Evolutionary conservation across 371 early-diverging fungal species (phyloP).

Genomic region (Coemansia sp.): DNA sequence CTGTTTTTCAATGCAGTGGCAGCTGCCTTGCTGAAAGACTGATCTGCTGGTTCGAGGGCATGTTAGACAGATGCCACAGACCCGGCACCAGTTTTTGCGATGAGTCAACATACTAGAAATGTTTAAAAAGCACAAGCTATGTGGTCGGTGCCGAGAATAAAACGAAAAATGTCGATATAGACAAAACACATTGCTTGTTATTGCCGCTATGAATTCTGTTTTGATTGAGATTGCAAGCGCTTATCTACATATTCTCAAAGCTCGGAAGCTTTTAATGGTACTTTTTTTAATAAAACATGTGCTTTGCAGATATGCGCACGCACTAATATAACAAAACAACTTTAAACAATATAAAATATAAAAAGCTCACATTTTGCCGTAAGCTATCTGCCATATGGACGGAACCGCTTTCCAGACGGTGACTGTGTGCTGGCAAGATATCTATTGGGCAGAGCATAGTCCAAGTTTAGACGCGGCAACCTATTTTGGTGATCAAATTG

Average conservation of each 20-base stretch:
- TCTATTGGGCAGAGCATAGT: not conserved
- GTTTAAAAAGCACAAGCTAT: not conserved
- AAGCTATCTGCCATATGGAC: not conserved
- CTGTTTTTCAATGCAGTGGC: slow-evolving; percentile 29
- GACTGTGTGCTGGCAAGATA: not conserved
- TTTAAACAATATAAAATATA: not conserved
- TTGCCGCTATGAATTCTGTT: not conserved
- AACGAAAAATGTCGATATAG: not conserved
- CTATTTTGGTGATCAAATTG: not conserved
- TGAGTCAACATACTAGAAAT: slow-evolving; percentile 28
- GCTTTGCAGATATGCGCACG: not conserved
- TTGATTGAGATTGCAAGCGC: not conserved
- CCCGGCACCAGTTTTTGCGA: slow-evolving; percentile 50
- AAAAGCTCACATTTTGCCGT: not conserved
- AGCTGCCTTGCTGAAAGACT: slow-evolving; percentile 33
- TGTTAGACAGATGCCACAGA: slow-evolving; percentile 43
- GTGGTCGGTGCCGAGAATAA: not conserved
- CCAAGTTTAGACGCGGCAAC: slow-evolving; percentile 8
- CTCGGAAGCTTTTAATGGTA: not conserved
- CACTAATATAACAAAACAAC: not conserved
- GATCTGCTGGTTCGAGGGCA: slow-evolving; percentile 36
- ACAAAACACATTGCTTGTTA: not conserved
- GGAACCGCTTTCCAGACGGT: not conserved
- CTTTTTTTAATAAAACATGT: not conserved
- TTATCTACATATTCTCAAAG: not conserved